Evolutionary conservation across 306 rosid species (phyloP).

Genomic region (Dalbergia cochinchinensis): DNA sequence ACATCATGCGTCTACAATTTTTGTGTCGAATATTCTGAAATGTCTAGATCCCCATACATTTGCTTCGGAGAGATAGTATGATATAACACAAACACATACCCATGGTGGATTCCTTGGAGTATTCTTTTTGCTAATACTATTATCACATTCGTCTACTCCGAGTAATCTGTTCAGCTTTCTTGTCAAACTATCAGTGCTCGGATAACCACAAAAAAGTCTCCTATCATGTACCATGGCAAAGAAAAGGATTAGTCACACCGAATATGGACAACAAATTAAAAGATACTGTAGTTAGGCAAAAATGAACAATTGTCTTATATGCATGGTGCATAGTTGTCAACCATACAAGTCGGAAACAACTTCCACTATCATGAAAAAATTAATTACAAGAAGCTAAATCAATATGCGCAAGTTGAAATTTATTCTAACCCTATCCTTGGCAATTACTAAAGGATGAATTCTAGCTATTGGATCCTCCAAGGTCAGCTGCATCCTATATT

Average conservation of each 20-base stretch:
- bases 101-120: slow-evolving; percentile 77
- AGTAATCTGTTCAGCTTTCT: slow-evolving; percentile 59
- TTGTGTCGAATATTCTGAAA: slow-evolving; percentile 62
- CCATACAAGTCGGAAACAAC: slow-evolving; percentile 1
- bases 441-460: slow-evolving; percentile 66
- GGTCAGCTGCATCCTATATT: slow-evolving; percentile 60
- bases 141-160: slow-evolving; percentile 50
- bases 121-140: slow-evolving; percentile 12
- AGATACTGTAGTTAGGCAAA: not conserved
- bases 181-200: slow-evolving; percentile 40
- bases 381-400: slow-evolving; percentile 4
- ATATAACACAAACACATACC: slow-evolving; percentile 64
- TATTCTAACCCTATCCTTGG: slow-evolving; percentile 70
- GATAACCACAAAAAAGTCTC: slow-evolving; percentile 61
- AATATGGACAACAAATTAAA: slow-evolving; percentile 4
- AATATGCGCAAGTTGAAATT: not conserved
- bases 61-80: slow-evolving; percentile 46
- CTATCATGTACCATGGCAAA: slow-evolving; percentile 45
- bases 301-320: not conserved
- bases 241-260: not conserved
- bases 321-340: not conserved
- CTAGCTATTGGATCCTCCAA: slow-evolving; percentile 86
- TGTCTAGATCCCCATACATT: slow-evolving; percentile 50
- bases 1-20: slow-evolving; percentile 35
- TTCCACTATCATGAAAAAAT: not conserved